Evolutionary conservation across 1,139 yeast genomes (phyloP).

Genomic region (Diutina siamensis): DNA sequence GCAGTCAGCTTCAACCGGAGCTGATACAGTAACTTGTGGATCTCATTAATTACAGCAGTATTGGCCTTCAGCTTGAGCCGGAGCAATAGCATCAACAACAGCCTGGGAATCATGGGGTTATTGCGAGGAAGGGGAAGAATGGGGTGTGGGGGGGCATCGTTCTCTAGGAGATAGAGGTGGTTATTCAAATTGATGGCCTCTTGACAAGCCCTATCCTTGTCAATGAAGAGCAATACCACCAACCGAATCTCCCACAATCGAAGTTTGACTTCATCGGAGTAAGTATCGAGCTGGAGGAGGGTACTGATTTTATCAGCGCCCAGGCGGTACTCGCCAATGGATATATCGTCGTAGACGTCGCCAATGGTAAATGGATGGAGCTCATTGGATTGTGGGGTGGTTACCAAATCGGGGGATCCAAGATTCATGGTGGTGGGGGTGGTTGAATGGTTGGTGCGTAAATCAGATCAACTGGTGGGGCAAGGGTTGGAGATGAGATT

Average conservation of each 20-base stretch:
- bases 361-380: neutral
- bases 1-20: constrained; percentile 15
- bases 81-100: constrained; percentile 20
- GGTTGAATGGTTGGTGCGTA: too few species aligned
- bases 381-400: neutral
- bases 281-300: neutral
- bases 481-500: too few species aligned
- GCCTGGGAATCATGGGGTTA: constrained; percentile 15
- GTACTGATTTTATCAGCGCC: neutral
- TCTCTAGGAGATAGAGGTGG: constrained; percentile 23
- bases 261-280: constrained; percentile 9
- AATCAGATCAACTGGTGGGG: too few species aligned
- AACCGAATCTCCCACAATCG: constrained; percentile 30
- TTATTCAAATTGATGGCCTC: constrained; percentile 31
- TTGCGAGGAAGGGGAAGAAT: constrained; percentile 27
- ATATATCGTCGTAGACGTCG: neutral
- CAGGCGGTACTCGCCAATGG: neutral
- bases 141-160: constrained; percentile 10
- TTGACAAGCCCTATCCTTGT: constrained; percentile 21
- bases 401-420: neutral
- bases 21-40: constrained; percentile 31
- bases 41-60: constrained; percentile 24
- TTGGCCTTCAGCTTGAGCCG: constrained; percentile 29
- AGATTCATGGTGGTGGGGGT: neutral
- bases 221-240: constrained; percentile 20